Evolutionary conservation across 306 rosid species (phyloP).

Genomic region (Phaseolus lunatus): DNA sequence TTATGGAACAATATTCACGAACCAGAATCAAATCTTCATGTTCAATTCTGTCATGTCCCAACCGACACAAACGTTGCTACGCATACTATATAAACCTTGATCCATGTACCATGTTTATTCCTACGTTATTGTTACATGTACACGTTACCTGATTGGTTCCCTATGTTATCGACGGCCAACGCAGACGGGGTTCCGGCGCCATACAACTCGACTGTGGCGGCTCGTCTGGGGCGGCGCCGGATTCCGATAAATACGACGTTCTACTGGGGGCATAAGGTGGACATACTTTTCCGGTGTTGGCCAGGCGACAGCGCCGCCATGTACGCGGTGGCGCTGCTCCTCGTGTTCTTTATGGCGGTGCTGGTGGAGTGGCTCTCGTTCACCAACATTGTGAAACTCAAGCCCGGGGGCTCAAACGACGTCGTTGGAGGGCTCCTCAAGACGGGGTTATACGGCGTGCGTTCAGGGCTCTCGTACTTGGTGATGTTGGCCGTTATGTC

Average conservation of each 20-base stretch:
- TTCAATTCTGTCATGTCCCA: constrained; percentile 19
- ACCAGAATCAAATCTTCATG: constrained; percentile 42
- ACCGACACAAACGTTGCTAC: constrained; percentile 39
- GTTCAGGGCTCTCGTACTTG: constrained; percentile 60
- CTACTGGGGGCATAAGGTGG: constrained; percentile 68
- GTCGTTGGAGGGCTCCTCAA: constrained; percentile 44
- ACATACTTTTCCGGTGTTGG: constrained; percentile 70
- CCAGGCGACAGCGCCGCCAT: constrained; percentile 63
- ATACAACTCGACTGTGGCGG: constrained; percentile 53
- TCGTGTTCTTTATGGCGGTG: constrained; percentile 64
- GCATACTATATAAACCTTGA: background rate
- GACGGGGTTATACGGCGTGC: constrained; percentile 59
- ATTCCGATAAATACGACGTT: constrained; percentile 55
- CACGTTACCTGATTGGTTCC: background rate
- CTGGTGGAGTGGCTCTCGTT: constrained; percentile 69
- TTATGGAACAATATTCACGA: constrained; percentile 46
- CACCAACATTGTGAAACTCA: constrained; percentile 53
- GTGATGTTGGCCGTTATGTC: constrained; percentile 80
- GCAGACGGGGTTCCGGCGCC: constrained; percentile 19
- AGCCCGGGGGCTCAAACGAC: constrained; percentile 39
- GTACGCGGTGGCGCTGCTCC: constrained; percentile 67
- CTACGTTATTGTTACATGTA: constrained; percentile 8
- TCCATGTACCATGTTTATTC: background rate
- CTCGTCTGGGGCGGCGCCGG: constrained; percentile 47
- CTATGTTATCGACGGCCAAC: constrained; percentile 33